Conservation (phyloP, 805 yeast genomes). For the Pichia nakasei region DNA sequence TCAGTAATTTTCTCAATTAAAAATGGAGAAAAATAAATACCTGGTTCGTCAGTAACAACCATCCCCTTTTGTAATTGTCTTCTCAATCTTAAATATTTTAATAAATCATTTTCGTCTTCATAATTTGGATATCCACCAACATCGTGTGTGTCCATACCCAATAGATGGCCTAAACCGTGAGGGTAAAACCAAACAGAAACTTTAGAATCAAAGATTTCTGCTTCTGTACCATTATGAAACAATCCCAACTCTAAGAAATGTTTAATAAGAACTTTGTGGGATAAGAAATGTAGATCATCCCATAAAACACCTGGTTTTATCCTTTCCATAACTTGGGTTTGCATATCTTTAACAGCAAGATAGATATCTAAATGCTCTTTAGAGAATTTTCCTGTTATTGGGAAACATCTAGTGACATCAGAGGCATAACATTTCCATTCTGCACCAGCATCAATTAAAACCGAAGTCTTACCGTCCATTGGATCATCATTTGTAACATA, state of each 20-base stretch:
- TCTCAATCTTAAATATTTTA: conserved; percentile 72
- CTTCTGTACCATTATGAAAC: conserved; percentile 46
- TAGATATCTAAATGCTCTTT: conserved; percentile 80
- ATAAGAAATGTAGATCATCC: conserved; percentile 75
- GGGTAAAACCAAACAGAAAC: conserved; percentile 81
- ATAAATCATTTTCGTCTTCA: conserved; percentile 69
- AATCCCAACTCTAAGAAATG: conserved; percentile 69
- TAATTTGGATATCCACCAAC: conserved; percentile 87
- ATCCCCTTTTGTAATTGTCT: conserved; percentile 63
- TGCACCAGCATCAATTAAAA: conserved; percentile 93
- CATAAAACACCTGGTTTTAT: conserved; percentile 78
- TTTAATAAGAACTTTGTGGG: conserved; percentile 70
- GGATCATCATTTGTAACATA: conserved; percentile 74
- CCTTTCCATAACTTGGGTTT: conserved; percentile 53
- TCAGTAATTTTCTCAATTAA: conserved; percentile 42
- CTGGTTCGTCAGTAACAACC: conserved; percentile 95
- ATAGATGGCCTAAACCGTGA: conserved; percentile 89
- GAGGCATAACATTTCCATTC: conserved; percentile 92
- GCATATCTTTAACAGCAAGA: conserved; percentile 77
- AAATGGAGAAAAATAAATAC: conserved; percentile 82
- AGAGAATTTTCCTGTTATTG: conserved; percentile 83
- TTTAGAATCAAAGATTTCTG: conserved; percentile 60
- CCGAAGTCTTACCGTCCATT: conserved; percentile 47
- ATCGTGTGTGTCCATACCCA: conserved; percentile 96
- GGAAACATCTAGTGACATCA: conserved; percentile 94